These are phyloP conservation scores for Funneliformis mosseae DNA, from an alignment of 192 early-diverging fungal species.

Conservation along the genomic window DNA sequence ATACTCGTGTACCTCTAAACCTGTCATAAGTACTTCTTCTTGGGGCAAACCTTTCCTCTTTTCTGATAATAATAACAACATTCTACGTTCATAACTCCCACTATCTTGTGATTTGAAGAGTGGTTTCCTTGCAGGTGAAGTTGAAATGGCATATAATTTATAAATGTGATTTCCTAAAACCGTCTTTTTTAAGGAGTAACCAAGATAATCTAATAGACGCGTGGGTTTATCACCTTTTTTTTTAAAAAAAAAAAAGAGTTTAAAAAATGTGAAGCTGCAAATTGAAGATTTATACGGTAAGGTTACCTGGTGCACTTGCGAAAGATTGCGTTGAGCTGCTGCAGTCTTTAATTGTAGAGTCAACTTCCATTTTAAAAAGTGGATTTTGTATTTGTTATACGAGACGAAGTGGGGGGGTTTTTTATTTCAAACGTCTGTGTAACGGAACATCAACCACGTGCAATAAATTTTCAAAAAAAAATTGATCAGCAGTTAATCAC, in stretches of 20 bases:
- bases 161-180: not conserved
- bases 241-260: too few species aligned
- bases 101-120: not conserved
- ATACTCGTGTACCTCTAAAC: constrained; percentile 30
- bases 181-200: not conserved
- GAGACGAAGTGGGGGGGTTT: too few species aligned
- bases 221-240: not conserved
- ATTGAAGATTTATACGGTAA: not conserved
- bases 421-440: too few species aligned
- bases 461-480: too few species aligned
- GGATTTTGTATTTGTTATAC: too few species aligned
- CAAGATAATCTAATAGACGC: constrained; percentile 3
- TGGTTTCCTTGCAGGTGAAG: not conserved
- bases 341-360: not conserved
- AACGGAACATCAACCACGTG: too few species aligned
- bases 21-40: constrained; percentile 16
- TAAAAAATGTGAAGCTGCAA: not conserved
- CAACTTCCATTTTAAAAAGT: not conserved
- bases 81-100: not conserved
- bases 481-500: too few species aligned
- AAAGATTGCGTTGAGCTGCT: not conserved
- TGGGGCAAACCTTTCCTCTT: not conserved
- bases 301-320: not conserved
- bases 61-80: constrained; percentile 6
- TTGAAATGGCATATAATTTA: not conserved